Conservation (phyloP, 2,329 filamentous ascomycete species). For the Pseudogymnoascus sp. region DNA sequence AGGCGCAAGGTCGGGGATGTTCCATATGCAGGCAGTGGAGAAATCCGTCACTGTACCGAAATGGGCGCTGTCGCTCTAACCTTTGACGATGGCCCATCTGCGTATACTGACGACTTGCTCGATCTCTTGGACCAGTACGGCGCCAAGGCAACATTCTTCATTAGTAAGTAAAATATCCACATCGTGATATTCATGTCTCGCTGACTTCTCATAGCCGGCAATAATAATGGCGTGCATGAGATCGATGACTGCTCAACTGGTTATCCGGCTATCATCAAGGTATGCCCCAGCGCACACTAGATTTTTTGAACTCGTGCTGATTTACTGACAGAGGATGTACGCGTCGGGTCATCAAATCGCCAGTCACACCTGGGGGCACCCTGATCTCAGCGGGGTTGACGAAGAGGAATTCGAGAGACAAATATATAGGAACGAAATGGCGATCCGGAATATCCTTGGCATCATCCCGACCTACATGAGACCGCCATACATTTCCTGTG, state of each 20-base stretch:
- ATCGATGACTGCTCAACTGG: conserved; percentile 43
- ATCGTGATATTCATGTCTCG: not conserved
- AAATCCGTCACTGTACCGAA: conserved; percentile 36
- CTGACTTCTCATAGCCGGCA: conserved; percentile 31
- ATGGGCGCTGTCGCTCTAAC: conserved; percentile 56
- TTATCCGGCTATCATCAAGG: conserved; percentile 42
- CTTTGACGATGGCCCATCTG: conserved; percentile 58
- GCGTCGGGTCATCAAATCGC: conserved; percentile 50
- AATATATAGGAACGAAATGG: conserved; percentile 47
- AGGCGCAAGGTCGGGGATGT: not conserved
- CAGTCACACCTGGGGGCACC: conserved; percentile 49
- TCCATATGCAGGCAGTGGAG: not conserved
- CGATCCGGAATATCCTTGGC: conserved; percentile 46
- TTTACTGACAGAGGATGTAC: conserved; percentile 13
- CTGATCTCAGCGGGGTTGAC: conserved; percentile 38
- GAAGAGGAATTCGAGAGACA: conserved; percentile 37
- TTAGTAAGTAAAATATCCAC: conserved; percentile 14
- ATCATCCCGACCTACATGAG: conserved; percentile 47
- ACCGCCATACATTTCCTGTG: conserved; percentile 40
- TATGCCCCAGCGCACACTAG: not conserved
- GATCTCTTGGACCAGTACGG: conserved; percentile 51
- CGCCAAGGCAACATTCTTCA: conserved; percentile 54
- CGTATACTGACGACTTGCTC: conserved; percentile 53
- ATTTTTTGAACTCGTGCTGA: conserved; percentile 3
- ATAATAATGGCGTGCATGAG: conserved; percentile 45